phyloP scores from a whole-genome alignment of 306 rosid genomes.

The Nissolia schottii region DNA sequence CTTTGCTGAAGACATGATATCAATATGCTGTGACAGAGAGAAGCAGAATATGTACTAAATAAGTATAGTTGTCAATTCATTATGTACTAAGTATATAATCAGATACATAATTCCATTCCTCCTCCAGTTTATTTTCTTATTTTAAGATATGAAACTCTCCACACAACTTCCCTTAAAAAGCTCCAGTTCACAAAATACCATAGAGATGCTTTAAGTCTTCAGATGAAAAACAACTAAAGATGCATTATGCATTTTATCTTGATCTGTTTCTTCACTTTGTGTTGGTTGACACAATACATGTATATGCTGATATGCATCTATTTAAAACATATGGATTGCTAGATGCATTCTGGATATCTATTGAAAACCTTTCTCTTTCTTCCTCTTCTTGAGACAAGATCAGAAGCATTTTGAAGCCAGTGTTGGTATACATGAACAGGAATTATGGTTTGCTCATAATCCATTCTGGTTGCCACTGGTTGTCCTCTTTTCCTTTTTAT shows the following conservation, averaged over 20 bases:
- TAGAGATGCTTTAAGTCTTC: background rate
- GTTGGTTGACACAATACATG: background rate
- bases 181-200: background rate
- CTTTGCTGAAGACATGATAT: constrained; percentile 44
- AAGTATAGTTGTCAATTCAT: too few relatives aligned
- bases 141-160: background rate
- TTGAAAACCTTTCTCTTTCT: constrained; percentile 63
- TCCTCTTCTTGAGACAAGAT: constrained; percentile 54
- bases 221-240: background rate
- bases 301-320: background rate
- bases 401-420: constrained; percentile 73
- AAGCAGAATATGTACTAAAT: background rate
- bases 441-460: constrained; percentile 68
- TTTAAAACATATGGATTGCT: background rate
- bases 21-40: constrained; percentile 38
- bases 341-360: constrained; percentile 15
- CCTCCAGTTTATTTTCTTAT: background rate
- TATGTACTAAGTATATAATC: background rate
- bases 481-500: constrained; percentile 50
- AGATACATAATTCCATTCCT: background rate
- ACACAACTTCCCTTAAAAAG: background rate
- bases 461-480: constrained; percentile 37
- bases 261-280: background rate
- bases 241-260: background rate
- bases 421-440: constrained; percentile 67